Base-by-base conservation (phyloP, 225 moss, liverwort and hornwort species). In the Marchantia paleacea region DNA sequence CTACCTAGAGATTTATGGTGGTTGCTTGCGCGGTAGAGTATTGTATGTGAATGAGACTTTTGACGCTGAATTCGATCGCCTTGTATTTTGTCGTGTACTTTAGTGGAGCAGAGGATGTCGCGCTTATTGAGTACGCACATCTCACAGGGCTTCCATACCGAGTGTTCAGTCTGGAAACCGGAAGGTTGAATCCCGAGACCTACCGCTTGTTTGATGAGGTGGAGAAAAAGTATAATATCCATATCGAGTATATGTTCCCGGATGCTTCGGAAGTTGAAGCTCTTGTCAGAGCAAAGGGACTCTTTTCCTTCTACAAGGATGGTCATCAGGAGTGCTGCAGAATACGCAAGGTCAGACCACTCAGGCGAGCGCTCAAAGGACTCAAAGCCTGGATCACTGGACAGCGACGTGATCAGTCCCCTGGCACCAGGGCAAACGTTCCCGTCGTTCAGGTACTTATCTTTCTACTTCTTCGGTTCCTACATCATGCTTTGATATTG, bases 101-200 rank as follows among this genome's bases (percentile, higher is more conserved):
- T 65, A 78, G 97, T 85, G 97, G 97, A 81, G 97, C 95, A 22
- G 97, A 97, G 87, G 97, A 95, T 82, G 97, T 97, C 12, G 95
- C 93, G 20, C 85, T 97, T 77, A 92, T 97, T 48, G 92, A 97
- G 87, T 97, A 97, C 62, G 97, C 97, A 48, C 93, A 92, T 79
- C 87, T 93, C 62, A 97, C 97, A 53, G 95, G 95, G 12, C 91
- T 92, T 13, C 97, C 95, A 10, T 97, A 89, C 87, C 80, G 95
- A 60, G 95, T 97, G 50, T 97, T 97, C 82, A 97, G 95, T 84
- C 85, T 97, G 88, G 97, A 97, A 83, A 97, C 97, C 0, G 97
- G 97, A 69, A 87, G 97, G 78, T 83, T 97, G 51, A 90, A 97
- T 76, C 84, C 91, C 15, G 95, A 97, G 72, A 95, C 97, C 3